Conservation (phyloP, 768 basidiomycete species). For the Russula brevipes region DNA sequence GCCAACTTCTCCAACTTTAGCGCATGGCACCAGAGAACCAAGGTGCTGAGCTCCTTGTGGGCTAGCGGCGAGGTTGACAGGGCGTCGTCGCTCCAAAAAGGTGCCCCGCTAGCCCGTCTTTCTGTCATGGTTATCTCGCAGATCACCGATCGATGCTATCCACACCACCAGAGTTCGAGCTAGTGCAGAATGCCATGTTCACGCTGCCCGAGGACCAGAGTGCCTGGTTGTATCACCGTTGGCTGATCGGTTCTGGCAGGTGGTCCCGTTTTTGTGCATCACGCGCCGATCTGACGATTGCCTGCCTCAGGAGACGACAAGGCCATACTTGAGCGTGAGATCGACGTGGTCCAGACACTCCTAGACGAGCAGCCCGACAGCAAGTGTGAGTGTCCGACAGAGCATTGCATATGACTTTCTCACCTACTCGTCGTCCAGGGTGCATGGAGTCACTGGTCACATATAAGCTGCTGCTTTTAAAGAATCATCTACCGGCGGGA, state of each 20-base stretch:
- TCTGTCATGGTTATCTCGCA: neutral
- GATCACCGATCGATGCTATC: neutral
- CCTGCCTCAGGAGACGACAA: constrained; percentile 49
- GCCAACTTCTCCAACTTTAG: constrained; percentile 96
- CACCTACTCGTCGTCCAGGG: constrained; percentile 50
- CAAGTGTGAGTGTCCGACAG: constrained; percentile 58
- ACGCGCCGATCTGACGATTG: neutral
- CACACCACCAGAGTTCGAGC: constrained; percentile 68
- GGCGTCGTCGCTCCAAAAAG: constrained; percentile 58
- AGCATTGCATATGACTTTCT: neutral
- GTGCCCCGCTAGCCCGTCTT: constrained; percentile 35
- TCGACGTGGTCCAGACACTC: constrained; percentile 73
- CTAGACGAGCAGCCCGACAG: constrained; percentile 87
- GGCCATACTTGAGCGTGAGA: constrained; percentile 63
- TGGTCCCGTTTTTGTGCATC: neutral
- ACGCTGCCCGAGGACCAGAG: constrained; percentile 96
- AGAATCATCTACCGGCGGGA: constrained; percentile 38
- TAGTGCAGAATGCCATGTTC: constrained; percentile 91
- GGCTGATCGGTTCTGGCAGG: constrained; percentile 81
- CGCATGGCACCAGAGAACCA: constrained; percentile 97
- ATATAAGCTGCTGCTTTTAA: constrained; percentile 70
- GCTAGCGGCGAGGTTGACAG: constrained; percentile 48
- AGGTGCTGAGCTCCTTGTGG: constrained; percentile 67
- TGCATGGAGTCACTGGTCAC: constrained; percentile 89
- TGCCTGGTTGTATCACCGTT: constrained; percentile 98